A percentile compares a stretch with the other conserved stretches of the same genome.
Conservation (phyloP, 805 yeast genomes). For the Kuraishia capsulata region DNA sequence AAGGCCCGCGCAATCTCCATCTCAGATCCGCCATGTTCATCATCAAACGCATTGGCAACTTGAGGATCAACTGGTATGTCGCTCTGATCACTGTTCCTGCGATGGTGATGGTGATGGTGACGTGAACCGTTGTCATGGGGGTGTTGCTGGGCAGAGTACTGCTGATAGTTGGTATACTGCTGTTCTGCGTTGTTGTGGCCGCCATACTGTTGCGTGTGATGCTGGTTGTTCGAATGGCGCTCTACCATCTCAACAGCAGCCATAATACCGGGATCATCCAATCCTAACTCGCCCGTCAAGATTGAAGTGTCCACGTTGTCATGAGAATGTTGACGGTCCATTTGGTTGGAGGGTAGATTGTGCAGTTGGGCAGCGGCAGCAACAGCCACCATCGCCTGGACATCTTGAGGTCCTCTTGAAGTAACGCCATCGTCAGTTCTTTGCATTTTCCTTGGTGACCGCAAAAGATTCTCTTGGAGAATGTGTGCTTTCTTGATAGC, state of each 20-base stretch:
- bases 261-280: conserved; percentile 29
- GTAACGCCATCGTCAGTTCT: too few species aligned
- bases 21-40: conserved; percentile 33
- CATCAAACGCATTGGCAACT: conserved; percentile 20
- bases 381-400: conserved; percentile 2
- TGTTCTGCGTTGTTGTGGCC: conserved; percentile 8
- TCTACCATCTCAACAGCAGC: conserved; percentile 58
- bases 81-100: conserved; percentile 11
- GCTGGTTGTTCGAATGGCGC: conserved; percentile 15
- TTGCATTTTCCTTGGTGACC: neutral
- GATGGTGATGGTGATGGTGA: conserved; percentile 3
- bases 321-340: conserved; percentile 8
- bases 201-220: conserved; percentile 9
- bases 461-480: conserved; percentile 8
- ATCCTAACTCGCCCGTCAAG: conserved; percentile 29
- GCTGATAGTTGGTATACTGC: conserved; percentile 4
- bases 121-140: conserved; percentile 4
- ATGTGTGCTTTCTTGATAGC: conserved; percentile 11
- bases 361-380: conserved; percentile 4
- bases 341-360: conserved; percentile 8
- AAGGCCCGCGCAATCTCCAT: conserved; percentile 60
- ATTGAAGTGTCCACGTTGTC: conserved; percentile 21
- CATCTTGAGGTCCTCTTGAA: conserved; percentile 1
- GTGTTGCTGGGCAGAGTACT: conserved; percentile 2
- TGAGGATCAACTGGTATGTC: conserved; percentile 52